Conservation (phyloP, 352 stramenopile species). For the Elongisporangium senticosum region DNA sequence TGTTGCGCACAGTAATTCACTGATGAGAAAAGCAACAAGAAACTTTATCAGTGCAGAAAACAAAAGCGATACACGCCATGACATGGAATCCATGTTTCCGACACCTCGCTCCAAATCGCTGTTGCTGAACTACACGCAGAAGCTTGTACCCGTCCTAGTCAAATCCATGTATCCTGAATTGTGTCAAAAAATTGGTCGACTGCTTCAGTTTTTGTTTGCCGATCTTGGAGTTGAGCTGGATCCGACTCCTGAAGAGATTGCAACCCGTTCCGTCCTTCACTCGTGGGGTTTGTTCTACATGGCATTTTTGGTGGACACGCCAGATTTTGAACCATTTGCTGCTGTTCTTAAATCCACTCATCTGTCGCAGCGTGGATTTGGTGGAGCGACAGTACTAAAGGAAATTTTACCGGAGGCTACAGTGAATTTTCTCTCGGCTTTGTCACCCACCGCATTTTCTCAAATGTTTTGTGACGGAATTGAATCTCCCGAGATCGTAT, state of each 20-base stretch:
- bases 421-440: constrained; percentile 84
- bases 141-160: constrained; percentile 51
- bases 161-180: constrained; percentile 41
- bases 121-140: constrained; percentile 38
- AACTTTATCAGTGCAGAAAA: not conserved
- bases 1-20: constrained; percentile 55
- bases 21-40: constrained; percentile 17
- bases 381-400: constrained; percentile 60
- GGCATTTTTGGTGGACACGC: constrained; percentile 43
- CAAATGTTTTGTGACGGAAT: constrained; percentile 85
- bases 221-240: constrained; percentile 21
- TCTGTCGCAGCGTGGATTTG: constrained; percentile 40
- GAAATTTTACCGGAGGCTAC: constrained; percentile 89
- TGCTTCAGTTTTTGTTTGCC: constrained; percentile 66
- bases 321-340: constrained; percentile 53
- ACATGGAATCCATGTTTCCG: constrained; percentile 40
- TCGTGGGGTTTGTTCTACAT: constrained; percentile 75
- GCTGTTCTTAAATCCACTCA: constrained; percentile 69
- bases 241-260: constrained; percentile 15
- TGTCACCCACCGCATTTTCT: constrained; percentile 77
- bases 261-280: constrained; percentile 38
- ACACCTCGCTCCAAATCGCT: constrained; percentile 39
- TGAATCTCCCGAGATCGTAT: constrained; percentile 91
- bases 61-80: constrained; percentile 6
- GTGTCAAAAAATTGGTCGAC: constrained; percentile 39